These are phyloP conservation scores for Delonix regia DNA, from an alignment of 306 rosid species.

Conservation along the genomic window DNA sequence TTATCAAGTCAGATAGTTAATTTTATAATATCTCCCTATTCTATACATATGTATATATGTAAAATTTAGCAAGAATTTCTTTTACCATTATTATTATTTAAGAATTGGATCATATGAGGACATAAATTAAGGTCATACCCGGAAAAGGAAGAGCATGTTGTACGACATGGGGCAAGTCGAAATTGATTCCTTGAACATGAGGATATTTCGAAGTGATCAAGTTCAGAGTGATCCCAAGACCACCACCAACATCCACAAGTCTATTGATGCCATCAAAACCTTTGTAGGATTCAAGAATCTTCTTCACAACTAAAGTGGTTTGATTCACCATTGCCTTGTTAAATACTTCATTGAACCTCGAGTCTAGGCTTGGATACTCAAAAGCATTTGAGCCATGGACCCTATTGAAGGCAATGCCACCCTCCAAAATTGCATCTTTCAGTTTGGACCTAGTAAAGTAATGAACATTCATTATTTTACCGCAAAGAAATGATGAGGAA, in stretches of 20 bases:
- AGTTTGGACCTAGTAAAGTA: conserved; percentile 44
- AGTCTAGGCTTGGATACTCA: conserved; percentile 43
- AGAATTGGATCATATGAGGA: too few relatives aligned
- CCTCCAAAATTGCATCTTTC: conserved; percentile 48
- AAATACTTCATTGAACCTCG: conserved; percentile 46
- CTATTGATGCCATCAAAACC: conserved; percentile 48
- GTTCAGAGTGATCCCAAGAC: conserved; percentile 51
- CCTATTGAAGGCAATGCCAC: conserved; percentile 54
- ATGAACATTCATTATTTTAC: too few relatives aligned
- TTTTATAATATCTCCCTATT: too few relatives aligned
- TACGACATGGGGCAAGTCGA: conserved; percentile 57
- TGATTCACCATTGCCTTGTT: conserved; percentile 57
- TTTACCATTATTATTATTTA: too few relatives aligned
- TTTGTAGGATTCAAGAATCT: conserved; percentile 44
- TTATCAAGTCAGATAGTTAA: too few relatives aligned
- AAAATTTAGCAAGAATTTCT: too few relatives aligned
- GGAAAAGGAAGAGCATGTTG: conserved; percentile 52
- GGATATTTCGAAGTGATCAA: conserved; percentile 59
- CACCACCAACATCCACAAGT: conserved; percentile 72
- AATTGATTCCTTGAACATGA: conserved; percentile 45
- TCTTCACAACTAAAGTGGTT: conserved; percentile 42
- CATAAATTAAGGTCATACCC: conserved; percentile 33
- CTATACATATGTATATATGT: too few relatives aligned
- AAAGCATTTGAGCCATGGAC: conserved; percentile 45
- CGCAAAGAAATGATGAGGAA: too few relatives aligned